phyloP scores from a whole-genome alignment of 1,284 basidiomycete genomes.

The Trametes sp. region DNA sequence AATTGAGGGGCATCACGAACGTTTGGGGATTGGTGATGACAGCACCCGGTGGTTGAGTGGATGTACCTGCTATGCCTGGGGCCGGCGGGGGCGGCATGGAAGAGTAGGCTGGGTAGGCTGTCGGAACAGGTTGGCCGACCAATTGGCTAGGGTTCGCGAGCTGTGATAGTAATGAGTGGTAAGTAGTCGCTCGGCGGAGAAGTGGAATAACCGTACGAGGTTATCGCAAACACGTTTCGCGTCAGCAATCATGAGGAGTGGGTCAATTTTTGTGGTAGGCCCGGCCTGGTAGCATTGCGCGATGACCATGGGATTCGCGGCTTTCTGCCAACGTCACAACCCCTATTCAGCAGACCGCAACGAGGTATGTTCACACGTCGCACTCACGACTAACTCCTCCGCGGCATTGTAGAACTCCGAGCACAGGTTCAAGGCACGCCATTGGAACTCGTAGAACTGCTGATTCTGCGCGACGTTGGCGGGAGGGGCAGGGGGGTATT shows the following conservation, averaged over 20 bases:
- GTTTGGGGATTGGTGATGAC: constrained; percentile 74
- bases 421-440: constrained; percentile 81
- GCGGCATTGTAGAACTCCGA: constrained; percentile 85
- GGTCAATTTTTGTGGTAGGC: constrained; percentile 72
- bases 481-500: constrained; percentile 43
- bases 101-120: constrained; percentile 47
- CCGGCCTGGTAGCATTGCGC: constrained; percentile 82
- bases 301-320: constrained; percentile 72
- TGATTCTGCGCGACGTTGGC: constrained; percentile 66
- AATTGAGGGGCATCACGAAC: constrained; percentile 70
- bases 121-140: constrained; percentile 68
- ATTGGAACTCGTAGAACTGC: constrained; percentile 84
- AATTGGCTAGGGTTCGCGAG: constrained; percentile 74
- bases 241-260: constrained; percentile 72
- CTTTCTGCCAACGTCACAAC: constrained; percentile 58
- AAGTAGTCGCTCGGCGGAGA: constrained; percentile 16
- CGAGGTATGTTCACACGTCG: constrained; percentile 17
- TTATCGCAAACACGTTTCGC: constrained; percentile 80
- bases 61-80: constrained; percentile 36
- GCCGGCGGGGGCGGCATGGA: constrained; percentile 39
- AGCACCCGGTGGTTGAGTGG: constrained; percentile 38
- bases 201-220: constrained; percentile 55
- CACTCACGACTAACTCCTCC: constrained; percentile 79
- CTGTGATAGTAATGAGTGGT: constrained; percentile 51
- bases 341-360: constrained; percentile 11